These are phyloP conservation scores for Salix purpurea DNA, from an alignment of 345 rosid species.

Conservation along the genomic window DNA sequence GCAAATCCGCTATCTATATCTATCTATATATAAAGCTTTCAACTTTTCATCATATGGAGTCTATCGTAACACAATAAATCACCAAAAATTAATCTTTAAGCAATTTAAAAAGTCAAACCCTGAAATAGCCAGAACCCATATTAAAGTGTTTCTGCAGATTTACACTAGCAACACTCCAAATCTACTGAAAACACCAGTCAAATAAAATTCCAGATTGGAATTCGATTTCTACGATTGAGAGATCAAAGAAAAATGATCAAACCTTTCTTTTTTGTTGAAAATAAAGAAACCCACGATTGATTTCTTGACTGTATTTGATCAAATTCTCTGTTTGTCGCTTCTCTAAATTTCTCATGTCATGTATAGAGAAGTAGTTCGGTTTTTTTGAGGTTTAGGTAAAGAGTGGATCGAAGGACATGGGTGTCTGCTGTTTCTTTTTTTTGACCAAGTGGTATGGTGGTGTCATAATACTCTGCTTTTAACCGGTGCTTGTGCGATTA, in stretches of 20 bases:
- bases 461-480: background rate
- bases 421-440: background rate
- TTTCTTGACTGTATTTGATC: background rate
- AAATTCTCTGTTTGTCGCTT: background rate
- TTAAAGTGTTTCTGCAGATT: background rate
- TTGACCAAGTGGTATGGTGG: too few relatives aligned
- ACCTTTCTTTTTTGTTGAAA: slow-evolving; percentile 12
- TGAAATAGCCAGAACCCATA: slow-evolving; percentile 17
- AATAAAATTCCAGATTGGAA: slow-evolving; percentile 16
- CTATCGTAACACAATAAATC: background rate
- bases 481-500: background rate
- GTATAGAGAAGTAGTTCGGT: background rate
- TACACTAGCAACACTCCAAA: background rate
- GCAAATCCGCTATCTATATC: background rate
- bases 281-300: slow-evolving; percentile 13
- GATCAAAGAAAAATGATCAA: slow-evolving; percentile 14
- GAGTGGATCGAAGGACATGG: background rate
- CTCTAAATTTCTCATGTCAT: background rate
- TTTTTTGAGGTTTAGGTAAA: background rate
- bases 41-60: background rate
- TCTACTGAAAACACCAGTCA: slow-evolving; percentile 7
- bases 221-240: background rate
- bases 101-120: slow-evolving; percentile 15
- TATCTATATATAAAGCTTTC: background rate
- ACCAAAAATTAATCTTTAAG: background rate